Percentiles rank a stretch among this genome's conserved stretches.
Evolutionary conservation across 75 land plant species (phyloP).

Genomic region (Larix kaempferi): DNA sequence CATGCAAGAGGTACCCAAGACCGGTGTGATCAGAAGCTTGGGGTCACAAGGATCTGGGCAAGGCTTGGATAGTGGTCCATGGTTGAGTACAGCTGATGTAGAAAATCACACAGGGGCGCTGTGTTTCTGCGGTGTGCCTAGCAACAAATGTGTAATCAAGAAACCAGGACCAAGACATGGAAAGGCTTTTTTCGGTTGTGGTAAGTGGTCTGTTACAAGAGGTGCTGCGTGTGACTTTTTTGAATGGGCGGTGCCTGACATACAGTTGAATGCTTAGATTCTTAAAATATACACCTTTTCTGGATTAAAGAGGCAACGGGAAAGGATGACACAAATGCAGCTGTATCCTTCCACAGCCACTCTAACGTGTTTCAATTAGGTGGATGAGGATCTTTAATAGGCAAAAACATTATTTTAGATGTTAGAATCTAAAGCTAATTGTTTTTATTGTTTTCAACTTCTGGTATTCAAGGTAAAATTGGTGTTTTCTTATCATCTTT

Average conservation of each 20-base stretch:
- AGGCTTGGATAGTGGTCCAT: not conserved
- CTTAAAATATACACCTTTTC: too few relatives aligned
- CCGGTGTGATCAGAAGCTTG: slow-evolving; percentile 8
- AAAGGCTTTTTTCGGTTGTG: slow-evolving; percentile 69
- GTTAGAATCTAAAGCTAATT: too few relatives aligned
- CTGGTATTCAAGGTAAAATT: too few relatives aligned
- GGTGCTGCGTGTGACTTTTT: slow-evolving; percentile 58
- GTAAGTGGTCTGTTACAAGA: slow-evolving; percentile 64
- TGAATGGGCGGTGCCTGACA: slow-evolving; percentile 40
- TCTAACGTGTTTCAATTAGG: too few relatives aligned
- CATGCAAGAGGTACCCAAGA: not conserved
- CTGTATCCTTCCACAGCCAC: too few relatives aligned
- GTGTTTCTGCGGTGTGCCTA: slow-evolving; percentile 65
- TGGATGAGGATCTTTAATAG: too few relatives aligned
- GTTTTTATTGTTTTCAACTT: too few relatives aligned
- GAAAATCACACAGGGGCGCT: slow-evolving; percentile 4
- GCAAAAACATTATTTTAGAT: too few relatives aligned
- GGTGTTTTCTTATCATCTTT: too few relatives aligned
- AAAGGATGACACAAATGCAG: too few relatives aligned
- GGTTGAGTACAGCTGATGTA: slow-evolving; percentile 2
- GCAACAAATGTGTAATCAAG: slow-evolving; percentile 34
- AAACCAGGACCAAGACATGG: slow-evolving; percentile 74
- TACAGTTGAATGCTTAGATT: slow-evolving; percentile 8
- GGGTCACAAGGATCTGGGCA: slow-evolving; percentile 7
- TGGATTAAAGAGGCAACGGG: too few relatives aligned